Base-by-base conservation (phyloP, 768 basidiomycete genomes). In the Suillus paluster region DNA sequence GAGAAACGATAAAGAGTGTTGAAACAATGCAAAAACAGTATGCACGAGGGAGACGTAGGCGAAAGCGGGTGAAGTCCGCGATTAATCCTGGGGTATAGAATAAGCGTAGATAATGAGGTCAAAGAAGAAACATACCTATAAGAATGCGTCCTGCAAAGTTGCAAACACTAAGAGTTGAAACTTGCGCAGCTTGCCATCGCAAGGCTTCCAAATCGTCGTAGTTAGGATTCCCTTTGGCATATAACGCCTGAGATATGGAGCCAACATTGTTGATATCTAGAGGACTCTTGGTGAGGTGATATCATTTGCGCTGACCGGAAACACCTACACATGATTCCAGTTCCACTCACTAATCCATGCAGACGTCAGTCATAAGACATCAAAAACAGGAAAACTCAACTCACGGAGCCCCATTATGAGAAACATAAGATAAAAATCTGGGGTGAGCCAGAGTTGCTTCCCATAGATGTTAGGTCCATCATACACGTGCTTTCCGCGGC, bases 201-300 rank as follows among this genome's bases (percentile, higher is more conserved):
- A 88, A 81, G 0, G 91, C 87, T 64, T 84, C 83, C 0, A 83
- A 70, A n/a, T 86, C 84, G 66, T 94, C 86, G 69, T 91, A 94
- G 3, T 79, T 69, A 0, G 83, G 75, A 50, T 87, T 82, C 8
- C 82, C 83, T 59, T 87, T 79, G 3, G 86, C 83, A 65, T 86
- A 89, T 33, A 91, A 77, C 0, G 81, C 88, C 68, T 91, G 86
- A 0, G 92, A 81, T 63, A 92, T 89, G 2, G 88, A 84, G 17
- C 93, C 91, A n/a, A 89, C 91, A 64, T 95, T 94, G 72, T 94
- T 94, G 75, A 95, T 94, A 68, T 88, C 89, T 90, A 59, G 27
- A 36, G 21, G 21, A 39, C 38, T 19, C 27, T 39, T 25, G 48
- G 25, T 62, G 45, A 65, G 59, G 63, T 45, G 54, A 59, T 30